A percentile compares a stretch with the other conserved stretches of the same genome.
Conservation (phyloP, 129 eudicot species). For the Smallanthus sonchifolius region DNA sequence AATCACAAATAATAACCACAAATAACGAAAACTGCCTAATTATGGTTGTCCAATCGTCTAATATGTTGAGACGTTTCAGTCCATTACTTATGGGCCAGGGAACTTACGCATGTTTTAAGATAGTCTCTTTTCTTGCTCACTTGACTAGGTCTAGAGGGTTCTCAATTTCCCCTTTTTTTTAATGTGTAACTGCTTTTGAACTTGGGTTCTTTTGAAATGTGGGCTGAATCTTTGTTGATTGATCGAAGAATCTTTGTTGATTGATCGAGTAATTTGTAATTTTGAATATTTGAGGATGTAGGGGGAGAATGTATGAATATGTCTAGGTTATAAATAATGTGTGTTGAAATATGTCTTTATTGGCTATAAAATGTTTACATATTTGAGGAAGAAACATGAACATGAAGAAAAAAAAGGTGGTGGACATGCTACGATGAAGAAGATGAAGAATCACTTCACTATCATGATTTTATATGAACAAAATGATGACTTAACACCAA, state of each 20-base stretch:
- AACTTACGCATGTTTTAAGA: not conserved
- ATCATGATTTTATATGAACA: not conserved
- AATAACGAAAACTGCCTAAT: no score
- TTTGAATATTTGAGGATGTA: not conserved
- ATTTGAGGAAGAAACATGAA: not conserved
- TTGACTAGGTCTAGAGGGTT: not conserved
- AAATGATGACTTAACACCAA: not conserved
- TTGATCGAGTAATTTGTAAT: not conserved
- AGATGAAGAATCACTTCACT: not conserved
- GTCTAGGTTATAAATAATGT: no score
- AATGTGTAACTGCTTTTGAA: no score
- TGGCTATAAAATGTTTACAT: not conserved
- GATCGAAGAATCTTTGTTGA: no score
- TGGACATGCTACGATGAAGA: not conserved
- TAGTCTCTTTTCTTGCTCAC: not conserved
- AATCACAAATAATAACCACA: not conserved
- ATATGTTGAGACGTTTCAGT: no score
- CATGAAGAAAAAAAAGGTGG: not conserved
- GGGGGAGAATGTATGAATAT: no score
- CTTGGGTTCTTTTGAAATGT: no score
- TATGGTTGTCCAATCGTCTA: no score
- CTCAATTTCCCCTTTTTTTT: no score
- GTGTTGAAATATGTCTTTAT: not conserved
- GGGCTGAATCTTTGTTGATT: no score
- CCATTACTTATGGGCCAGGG: no score